A percentile compares a stretch with the other conserved stretches of the same genome.
Conservation (phyloP, 2,329 filamentous ascomycete genomes). For the Talaromyces sp. region DNA sequence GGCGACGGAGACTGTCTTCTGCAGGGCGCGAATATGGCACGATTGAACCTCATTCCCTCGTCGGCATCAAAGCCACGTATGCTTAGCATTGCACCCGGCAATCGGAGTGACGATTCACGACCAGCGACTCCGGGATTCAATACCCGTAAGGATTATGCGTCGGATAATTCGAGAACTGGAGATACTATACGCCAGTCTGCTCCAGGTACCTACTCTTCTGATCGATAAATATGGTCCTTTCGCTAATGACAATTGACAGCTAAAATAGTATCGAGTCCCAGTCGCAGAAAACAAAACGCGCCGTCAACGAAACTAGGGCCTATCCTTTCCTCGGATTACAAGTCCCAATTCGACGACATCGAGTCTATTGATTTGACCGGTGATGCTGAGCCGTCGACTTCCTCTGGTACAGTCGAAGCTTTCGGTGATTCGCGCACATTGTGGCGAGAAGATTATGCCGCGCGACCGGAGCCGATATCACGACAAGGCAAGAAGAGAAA, state of each 20-base stretch:
- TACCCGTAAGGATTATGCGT: constrained; percentile 16
- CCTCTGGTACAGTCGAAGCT: constrained; percentile 37
- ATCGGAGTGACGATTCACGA: constrained; percentile 22
- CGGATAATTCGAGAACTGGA: constrained; percentile 14
- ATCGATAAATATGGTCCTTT: neutral
- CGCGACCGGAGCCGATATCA: constrained; percentile 33
- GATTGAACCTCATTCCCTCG: constrained; percentile 41
- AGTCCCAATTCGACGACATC: constrained; percentile 32
- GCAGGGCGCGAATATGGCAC: constrained; percentile 40
- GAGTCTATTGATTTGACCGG: constrained; percentile 47
- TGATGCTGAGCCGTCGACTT: constrained; percentile 33
- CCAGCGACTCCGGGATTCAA: constrained; percentile 24
- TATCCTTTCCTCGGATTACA: constrained; percentile 10
- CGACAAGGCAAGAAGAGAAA: constrained; percentile 48
- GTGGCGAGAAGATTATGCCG: constrained; percentile 45
- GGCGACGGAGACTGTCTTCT: constrained; percentile 27
- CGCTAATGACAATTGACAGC: constrained; percentile 3
- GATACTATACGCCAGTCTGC: constrained; percentile 13
- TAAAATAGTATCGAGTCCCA: neutral
- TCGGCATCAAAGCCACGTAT: constrained; percentile 40
- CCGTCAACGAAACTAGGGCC: neutral
- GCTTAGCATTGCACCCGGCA: constrained; percentile 29
- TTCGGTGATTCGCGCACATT: constrained; percentile 41
- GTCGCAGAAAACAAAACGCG: constrained; percentile 13
- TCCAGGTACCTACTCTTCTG: constrained; percentile 27